Evolutionary conservation across 352 stramenopile genomes (phyloP), one percentile per base, ranked within the genome.

Genomic region (Pseudoperonospora humuli): DNA sequence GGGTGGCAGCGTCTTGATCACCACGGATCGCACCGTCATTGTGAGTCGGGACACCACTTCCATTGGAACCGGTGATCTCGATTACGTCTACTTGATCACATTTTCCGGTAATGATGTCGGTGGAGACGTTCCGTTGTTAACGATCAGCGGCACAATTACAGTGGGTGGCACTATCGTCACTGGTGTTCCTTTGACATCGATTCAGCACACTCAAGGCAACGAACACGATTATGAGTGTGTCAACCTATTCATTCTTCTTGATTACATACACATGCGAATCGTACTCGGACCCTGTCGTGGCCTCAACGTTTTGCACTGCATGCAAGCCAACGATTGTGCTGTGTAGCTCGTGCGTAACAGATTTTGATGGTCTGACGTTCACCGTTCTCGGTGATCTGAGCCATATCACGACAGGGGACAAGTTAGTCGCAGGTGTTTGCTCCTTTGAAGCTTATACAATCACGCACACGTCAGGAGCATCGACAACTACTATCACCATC

Each of bases 21-120:
- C n/a, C n/a, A n/a, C n/a, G n/a, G n/a, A n/a, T n/a, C n/a, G n/a
- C n/a, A n/a, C n/a, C n/a, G n/a, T n/a, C n/a, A n/a, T n/a, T n/a
- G 72, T 92, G 2, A 54, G 41, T 6, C 56, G 74, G 1, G 37
- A 37, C 0, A 55, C 46, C 0, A 49, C 18, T 15, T 10, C 58
- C 0, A 20, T 45, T 14, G 17, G 35, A 31, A 33, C 48, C 24
- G 60, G 60, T 24, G 86, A 93, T 52, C 41, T 95, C 7, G 62
- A 50, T 20, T 73, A 93, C 29, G 60, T 79, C 10, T 97, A 93
- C 61, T 75, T 75, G 3, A 82, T 98, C 20, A 84, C 67, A 5
- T 98, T 98, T 50, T 61, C 76, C n/a, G 86, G 87, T 3, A 42
- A 86, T 34, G 64, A 70, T 31, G 72, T 87, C 4, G 72, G 78